A percentile compares a stretch with the other conserved stretches of the same genome.
Evolutionary conservation across 495 filamentous ascomycete genomes (phyloP).

Genomic region (Neurospora africana): DNA sequence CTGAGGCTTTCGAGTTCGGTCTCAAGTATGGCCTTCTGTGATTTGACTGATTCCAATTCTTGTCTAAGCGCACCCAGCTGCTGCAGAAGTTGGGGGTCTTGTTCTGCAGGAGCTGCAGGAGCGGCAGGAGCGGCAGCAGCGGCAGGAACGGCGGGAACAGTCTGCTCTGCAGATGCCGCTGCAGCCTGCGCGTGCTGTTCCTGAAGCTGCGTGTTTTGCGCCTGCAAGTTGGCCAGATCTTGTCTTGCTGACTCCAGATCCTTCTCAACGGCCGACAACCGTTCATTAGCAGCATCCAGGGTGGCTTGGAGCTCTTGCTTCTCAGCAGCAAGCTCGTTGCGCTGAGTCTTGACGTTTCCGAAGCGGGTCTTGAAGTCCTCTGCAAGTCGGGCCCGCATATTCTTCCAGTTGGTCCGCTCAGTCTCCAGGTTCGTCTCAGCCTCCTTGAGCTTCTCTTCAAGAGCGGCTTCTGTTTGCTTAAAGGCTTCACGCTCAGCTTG

Average conservation of each 20-base stretch:
- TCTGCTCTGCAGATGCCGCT: conserved; percentile 2
- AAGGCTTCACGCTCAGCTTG: conserved; percentile 64
- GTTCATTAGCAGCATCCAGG: conserved; percentile 22
- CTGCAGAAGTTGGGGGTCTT: conserved; percentile 56
- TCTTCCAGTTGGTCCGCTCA: conserved; percentile 36
- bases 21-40: conserved; percentile 28
- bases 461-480: conserved; percentile 42
- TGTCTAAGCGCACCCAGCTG: conserved; percentile 38
- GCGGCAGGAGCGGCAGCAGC: conserved; percentile 5
- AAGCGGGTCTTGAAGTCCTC: conserved; percentile 36
- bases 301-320: conserved; percentile 25
- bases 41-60: conserved; percentile 32
- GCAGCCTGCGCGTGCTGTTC: conserved; percentile 14
- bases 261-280: conserved; percentile 24
- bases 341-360: conserved; percentile 29
- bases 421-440: conserved; percentile 30
- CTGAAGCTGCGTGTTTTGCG: conserved; percentile 23
- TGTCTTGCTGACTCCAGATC: conserved; percentile 29
- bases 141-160: conserved; percentile 1
- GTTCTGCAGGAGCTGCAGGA: conserved; percentile 5
- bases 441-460: conserved; percentile 46
- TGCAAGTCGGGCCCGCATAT: conserved; percentile 29
- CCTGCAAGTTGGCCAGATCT: conserved; percentile 25
- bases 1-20: conserved; percentile 37
- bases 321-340: conserved; percentile 31